Evolutionary conservation across 75 land plant species (phyloP).

Genomic region (Ceratopteris richardii): DNA sequence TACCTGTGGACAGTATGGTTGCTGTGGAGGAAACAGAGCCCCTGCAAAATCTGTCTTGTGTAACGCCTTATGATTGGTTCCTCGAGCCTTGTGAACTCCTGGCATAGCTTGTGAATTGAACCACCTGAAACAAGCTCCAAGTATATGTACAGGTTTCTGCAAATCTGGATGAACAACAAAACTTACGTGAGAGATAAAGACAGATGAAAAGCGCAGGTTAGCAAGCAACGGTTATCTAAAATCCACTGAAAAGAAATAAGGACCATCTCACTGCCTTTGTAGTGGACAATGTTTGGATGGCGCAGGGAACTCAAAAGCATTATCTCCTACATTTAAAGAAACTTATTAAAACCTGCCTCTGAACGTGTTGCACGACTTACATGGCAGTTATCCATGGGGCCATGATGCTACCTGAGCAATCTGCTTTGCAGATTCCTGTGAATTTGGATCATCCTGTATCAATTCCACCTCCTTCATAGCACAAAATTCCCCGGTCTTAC

Average conservation of each 20-base stretch:
- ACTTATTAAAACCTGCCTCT: too few relatives aligned
- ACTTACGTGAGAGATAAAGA: not conserved
- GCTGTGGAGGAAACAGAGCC: constrained; percentile 68
- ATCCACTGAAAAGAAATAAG: constrained; percentile 7
- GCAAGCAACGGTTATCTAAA: too few relatives aligned
- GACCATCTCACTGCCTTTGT: constrained; percentile 75
- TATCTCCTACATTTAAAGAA: constrained; percentile 89
- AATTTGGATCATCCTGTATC: constrained; percentile 68
- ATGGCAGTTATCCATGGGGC: too few relatives aligned
- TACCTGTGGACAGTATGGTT: constrained; percentile 75
- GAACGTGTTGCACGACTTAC: too few relatives aligned
- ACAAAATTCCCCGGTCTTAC: constrained; percentile 90
- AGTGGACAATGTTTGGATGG: constrained; percentile 82
- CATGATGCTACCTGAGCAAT: constrained; percentile 68
- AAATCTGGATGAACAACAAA: constrained; percentile 35
- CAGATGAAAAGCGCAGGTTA: not conserved
- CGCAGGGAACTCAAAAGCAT: constrained; percentile 56
- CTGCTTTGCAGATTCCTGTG: constrained; percentile 80
- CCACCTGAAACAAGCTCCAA: constrained; percentile 85
- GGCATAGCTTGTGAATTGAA: constrained; percentile 56
- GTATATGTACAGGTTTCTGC: constrained; percentile 55
- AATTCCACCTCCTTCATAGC: constrained; percentile 89
- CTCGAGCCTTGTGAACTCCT: constrained; percentile 54
- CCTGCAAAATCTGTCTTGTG: constrained; percentile 80
- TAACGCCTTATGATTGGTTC: constrained; percentile 74